Evolutionary conservation across 192 early-diverging fungal species (phyloP).

Genomic region (Dimargaris cristalligena): DNA sequence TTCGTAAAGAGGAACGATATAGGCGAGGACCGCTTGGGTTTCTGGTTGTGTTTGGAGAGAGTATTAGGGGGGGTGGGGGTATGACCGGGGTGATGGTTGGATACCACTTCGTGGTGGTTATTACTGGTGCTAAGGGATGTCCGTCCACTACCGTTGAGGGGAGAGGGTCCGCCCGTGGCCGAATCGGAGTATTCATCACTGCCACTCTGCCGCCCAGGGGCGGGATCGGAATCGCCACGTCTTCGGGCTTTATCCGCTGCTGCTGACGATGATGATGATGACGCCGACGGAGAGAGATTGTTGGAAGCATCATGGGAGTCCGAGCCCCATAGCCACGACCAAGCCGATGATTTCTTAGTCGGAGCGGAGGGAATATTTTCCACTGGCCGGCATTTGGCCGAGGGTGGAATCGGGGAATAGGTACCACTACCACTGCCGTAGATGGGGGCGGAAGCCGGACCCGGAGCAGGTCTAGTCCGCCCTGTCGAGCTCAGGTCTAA

Average conservation of each 20-base stretch:
- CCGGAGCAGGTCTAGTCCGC: no score
- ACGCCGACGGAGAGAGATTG: no score
- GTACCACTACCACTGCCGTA: background rate
- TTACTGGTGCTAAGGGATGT: no score
- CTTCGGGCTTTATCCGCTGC: no score
- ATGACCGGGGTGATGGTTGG: background rate
- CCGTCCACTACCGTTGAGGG: no score
- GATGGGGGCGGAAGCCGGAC: background rate
- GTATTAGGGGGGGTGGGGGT: conserved; percentile 1
- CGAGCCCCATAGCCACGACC: conserved; percentile 28
- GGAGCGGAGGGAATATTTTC: background rate
- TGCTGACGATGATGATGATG: no score
- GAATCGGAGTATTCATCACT: no score
- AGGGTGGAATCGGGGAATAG: no score
- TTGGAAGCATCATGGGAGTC: no score
- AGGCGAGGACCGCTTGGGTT: conserved; percentile 8
- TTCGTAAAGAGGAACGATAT: conserved; percentile 10
- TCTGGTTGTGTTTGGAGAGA: background rate
- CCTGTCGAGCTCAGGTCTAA: background rate
- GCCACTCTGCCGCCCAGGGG: background rate
- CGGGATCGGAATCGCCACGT: background rate
- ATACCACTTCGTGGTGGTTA: no score
- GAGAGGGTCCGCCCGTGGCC: no score
- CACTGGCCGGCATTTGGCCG: background rate
- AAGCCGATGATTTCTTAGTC: conserved; percentile 21